These are phyloP conservation scores for Fusarium poae DNA, from an alignment of 2,329 filamentous ascomycete species.

Conservation along the genomic window DNA sequence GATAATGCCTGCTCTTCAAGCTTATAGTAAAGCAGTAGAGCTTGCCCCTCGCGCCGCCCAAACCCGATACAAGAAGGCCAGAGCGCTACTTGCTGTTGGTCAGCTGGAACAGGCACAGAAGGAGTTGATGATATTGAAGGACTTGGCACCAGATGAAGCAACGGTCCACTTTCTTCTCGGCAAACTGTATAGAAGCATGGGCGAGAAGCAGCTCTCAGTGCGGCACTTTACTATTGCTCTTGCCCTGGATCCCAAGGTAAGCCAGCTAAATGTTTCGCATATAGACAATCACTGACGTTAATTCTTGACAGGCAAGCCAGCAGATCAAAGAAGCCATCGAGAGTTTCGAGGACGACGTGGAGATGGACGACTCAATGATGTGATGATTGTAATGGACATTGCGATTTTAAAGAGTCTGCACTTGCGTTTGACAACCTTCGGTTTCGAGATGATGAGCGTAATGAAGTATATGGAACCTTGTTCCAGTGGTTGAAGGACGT, in stretches of 20 bases:
- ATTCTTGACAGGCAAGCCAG: conserved; percentile 76
- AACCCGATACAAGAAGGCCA: conserved; percentile 92
- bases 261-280: conserved; percentile 41
- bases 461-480: conserved; percentile 34
- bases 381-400: conserved; percentile 58
- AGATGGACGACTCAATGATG: conserved; percentile 76
- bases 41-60: conserved; percentile 85
- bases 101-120: conserved; percentile 79
- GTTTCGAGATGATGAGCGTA: conserved; percentile 34
- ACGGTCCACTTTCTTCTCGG: conserved; percentile 96
- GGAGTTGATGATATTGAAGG: conserved; percentile 89
- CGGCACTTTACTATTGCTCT: conserved; percentile 94
- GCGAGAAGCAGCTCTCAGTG: conserved; percentile 83
- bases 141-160: conserved; percentile 92
- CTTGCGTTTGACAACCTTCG: conserved; percentile 42
- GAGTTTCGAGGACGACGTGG: conserved; percentile 83
- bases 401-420: conserved; percentile 43
- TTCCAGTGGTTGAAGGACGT: conserved; percentile 4
- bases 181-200: conserved; percentile 80
- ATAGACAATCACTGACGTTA: conserved; percentile 1
- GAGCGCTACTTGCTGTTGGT: conserved; percentile 82
- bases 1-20: conserved; percentile 79
- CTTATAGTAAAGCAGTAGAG: conserved; percentile 85
- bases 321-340: conserved; percentile 98
- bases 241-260: conserved; percentile 95